phyloP scores from a whole-genome alignment of 176 grass and related monocot species.

The Microstegium vimineum region DNA sequence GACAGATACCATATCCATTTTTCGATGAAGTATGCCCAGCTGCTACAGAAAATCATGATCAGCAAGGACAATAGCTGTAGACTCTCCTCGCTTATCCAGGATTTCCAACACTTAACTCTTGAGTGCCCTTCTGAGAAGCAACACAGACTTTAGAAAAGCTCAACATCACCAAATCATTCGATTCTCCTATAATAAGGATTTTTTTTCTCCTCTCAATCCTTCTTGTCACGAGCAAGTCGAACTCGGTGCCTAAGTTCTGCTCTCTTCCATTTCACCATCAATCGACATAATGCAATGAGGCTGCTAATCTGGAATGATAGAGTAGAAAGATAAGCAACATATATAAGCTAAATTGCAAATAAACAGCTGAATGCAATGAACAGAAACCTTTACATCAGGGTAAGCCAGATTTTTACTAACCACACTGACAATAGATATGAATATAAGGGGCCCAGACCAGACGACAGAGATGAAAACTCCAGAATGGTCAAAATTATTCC shows the following conservation, averaged over 20 bases:
- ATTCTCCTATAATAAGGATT: not conserved
- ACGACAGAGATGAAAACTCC: constrained; percentile 65
- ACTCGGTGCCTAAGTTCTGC: constrained; percentile 59
- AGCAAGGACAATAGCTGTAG: not conserved
- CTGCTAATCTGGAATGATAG: constrained; percentile 42
- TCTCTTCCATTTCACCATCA: constrained; percentile 78
- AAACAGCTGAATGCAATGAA: not conserved
- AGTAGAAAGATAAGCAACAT: not conserved
- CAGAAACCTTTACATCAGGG: not conserved
- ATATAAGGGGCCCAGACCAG: constrained; percentile 69
- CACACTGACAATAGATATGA: constrained; percentile 52
- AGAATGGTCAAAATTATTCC: constrained; percentile 57
- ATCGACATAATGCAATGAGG: constrained; percentile 51
- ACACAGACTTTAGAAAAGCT: not conserved
- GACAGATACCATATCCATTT: not conserved
- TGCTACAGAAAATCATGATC: not conserved
- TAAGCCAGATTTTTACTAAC: constrained; percentile 31
- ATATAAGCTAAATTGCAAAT: not conserved
- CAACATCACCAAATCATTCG: not conserved
- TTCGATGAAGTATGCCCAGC: not conserved
- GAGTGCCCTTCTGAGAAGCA: not conserved
- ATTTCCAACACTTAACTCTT: not conserved
- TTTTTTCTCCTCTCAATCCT: constrained; percentile 27
- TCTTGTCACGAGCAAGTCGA: constrained; percentile 40
- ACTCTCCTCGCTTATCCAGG: not conserved